Percentiles rank a stretch among this genome's conserved stretches.
Conservation (phyloP, 371 early-diverging fungal genomes). For the Mucor mucedo region DNA sequence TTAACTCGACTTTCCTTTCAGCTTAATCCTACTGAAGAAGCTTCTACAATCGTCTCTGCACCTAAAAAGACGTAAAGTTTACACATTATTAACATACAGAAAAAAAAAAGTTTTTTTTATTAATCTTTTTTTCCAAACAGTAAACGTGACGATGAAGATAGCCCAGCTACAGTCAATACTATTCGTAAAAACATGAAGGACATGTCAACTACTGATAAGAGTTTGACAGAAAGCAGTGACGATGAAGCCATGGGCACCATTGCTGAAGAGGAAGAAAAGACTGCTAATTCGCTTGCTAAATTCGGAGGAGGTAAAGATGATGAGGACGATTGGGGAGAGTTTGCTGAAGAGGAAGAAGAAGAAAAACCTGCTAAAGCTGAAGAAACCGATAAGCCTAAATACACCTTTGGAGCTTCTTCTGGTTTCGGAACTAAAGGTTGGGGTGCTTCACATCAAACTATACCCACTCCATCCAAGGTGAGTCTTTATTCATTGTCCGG, state of each 20-base stretch:
- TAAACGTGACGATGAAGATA: constrained; percentile 45
- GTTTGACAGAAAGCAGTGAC: constrained; percentile 21
- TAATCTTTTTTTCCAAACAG: constrained; percentile 14
- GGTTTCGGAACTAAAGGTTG: constrained; percentile 55
- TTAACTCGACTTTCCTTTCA: not conserved
- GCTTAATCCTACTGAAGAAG: constrained; percentile 16
- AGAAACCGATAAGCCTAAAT: constrained; percentile 37
- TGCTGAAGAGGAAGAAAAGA: constrained; percentile 21
- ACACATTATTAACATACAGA: not conserved
- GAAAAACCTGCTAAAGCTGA: constrained; percentile 8
- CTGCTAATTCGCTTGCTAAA: constrained; percentile 15
- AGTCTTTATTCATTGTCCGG: not conserved
- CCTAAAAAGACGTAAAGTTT: constrained; percentile 46
- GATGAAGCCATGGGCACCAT: constrained; percentile 20
- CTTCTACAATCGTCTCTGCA: constrained; percentile 28
- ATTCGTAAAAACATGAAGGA: constrained; percentile 54
- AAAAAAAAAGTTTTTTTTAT: constrained; percentile 5
- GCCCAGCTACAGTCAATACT: constrained; percentile 34
- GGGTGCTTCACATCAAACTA: constrained; percentile 36
- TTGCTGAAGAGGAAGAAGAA: constrained; percentile 42
- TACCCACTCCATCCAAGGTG: constrained; percentile 45
- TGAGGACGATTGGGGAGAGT: constrained; percentile 52
- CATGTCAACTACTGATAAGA: constrained; percentile 50
- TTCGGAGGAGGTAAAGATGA: constrained; percentile 47
- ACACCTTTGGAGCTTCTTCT: constrained; percentile 54